Base-by-base conservation (phyloP, 2,329 filamentous ascomycete species). In the Phymatotrichopsis omnivora region DNA sequence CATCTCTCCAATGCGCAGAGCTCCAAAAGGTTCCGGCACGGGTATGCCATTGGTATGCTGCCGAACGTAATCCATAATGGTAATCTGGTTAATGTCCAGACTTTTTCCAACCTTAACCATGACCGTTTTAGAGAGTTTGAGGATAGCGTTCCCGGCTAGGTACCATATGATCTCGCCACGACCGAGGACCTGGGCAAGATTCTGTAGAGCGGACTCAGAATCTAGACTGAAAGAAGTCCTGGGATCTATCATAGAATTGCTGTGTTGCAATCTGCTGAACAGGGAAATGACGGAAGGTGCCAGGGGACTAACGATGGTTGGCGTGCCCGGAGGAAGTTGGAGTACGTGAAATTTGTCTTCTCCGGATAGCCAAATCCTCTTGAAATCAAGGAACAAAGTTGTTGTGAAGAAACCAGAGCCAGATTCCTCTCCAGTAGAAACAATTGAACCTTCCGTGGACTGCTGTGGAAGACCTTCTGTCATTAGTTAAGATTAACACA, bases 1-100 rank as follows among this genome's bases (percentile, higher is more conserved):
- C 24, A 19, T 36, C 5, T 44, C 41, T 7, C 32, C 41, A 14
- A 42, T 41, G 5, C 23, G 24, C 22, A 52, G 28, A n/a, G 43
- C 43, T 12, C 39, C 49, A 22, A 45, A 39, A 8, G 31, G 32
- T 39, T 40, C 40, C 7, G 51, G 37, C 12, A 49, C 22, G 14
- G 48, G 51, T 25, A 52, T 33, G 17, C 41, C 42, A 8, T 32
- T 20, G 7, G 47, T 39, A 19, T 51, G 20, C 27, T 22, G 16
- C 23, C 4, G 24, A 24, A 52, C 24, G 19, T 47, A 40, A 12
- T 12, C 29, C 17, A 45, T 16, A 31, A 38, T 25, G 11, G 34
- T 38, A 17, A 44, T 36, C 16, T 51, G 27, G 11, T 44, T 39
- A 27, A 47, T 19, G 17, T 51, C 45, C 10, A 49, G 39, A 23